Evolutionary conservation across 495 filamentous ascomycete genomes (phyloP).

Genomic region (Aspergillus hancockii): DNA sequence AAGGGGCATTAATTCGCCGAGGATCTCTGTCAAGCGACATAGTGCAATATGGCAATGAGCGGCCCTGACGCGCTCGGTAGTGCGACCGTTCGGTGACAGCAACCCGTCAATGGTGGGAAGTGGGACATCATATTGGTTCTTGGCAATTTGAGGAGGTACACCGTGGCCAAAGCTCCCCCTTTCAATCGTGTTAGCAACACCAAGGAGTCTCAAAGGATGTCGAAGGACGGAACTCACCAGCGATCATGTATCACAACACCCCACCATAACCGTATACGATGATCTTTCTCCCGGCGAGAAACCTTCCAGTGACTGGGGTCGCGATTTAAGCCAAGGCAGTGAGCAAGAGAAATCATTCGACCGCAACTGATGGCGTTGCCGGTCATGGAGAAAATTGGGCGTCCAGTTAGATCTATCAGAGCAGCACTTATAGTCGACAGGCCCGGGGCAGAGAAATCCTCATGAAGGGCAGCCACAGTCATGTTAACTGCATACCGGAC

Average conservation of each 20-base stretch:
- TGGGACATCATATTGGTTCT: slow-evolving; percentile 56
- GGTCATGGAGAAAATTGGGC: slow-evolving; percentile 54
- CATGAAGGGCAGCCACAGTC: slow-evolving; percentile 52
- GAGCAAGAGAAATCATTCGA: slow-evolving; percentile 49
- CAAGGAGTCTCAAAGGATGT: background rate
- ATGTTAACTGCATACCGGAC: slow-evolving; percentile 53
- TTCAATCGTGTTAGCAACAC: slow-evolving; percentile 7
- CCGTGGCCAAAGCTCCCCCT: slow-evolving; percentile 57
- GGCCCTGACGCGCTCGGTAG: slow-evolving; percentile 43
- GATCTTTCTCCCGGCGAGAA: slow-evolving; percentile 47
- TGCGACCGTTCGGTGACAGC: slow-evolving; percentile 34
- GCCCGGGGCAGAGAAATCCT: slow-evolving; percentile 52
- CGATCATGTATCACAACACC: slow-evolving; percentile 55
- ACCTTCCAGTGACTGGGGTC: slow-evolving; percentile 52
- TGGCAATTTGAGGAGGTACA: slow-evolving; percentile 50
- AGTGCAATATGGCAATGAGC: slow-evolving; percentile 54
- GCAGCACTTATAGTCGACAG: slow-evolving; percentile 51
- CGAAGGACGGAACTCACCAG: slow-evolving; percentile 38
- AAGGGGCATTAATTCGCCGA: slow-evolving; percentile 51
- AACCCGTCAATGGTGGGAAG: slow-evolving; percentile 46
- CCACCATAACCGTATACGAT: slow-evolving; percentile 54
- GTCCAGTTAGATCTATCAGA: slow-evolving; percentile 50
- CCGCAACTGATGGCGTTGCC: slow-evolving; percentile 54
- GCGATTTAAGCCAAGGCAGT: slow-evolving; percentile 53
- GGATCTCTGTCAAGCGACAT: slow-evolving; percentile 52